Evolutionary conservation across 2,329 filamentous ascomycete species (phyloP).

Genomic region (Colletotrichum euphorbiae): DNA sequence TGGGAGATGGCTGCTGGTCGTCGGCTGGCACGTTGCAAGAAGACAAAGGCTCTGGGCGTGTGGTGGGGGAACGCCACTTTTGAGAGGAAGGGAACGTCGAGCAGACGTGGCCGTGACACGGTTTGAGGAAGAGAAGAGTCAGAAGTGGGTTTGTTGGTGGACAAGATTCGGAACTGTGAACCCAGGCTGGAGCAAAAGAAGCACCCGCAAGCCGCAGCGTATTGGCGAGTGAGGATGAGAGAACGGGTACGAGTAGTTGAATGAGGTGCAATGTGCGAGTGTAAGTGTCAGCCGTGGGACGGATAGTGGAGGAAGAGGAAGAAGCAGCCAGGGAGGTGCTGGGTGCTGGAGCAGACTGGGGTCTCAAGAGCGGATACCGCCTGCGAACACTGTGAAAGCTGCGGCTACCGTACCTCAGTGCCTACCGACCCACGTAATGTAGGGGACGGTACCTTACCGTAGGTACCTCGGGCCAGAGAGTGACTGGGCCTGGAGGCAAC

Average conservation of each 20-base stretch:
- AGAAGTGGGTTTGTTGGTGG: slow-evolving; percentile 10
- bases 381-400: not conserved
- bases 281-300: slow-evolving; percentile 21
- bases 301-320: slow-evolving; percentile 9
- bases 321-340: slow-evolving; percentile 23
- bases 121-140: slow-evolving; percentile 4
- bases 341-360: slow-evolving; percentile 8
- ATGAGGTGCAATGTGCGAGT: slow-evolving; percentile 23
- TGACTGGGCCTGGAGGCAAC: no score
- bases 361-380: not conserved
- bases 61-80: slow-evolving; percentile 39
- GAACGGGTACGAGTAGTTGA: not conserved
- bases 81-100: slow-evolving; percentile 23
- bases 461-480: no score
- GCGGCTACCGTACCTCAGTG: no score
- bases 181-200: slow-evolving; percentile 15
- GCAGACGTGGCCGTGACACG: slow-evolving; percentile 15
- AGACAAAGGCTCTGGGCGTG: slow-evolving; percentile 22
- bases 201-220: slow-evolving; percentile 12
- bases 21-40: slow-evolving; percentile 28
- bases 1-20: slow-evolving; percentile 30
- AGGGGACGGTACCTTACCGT: no score
- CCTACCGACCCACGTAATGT: no score
- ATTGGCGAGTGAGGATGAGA: not conserved
- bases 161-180: not conserved